These are phyloP conservation scores for Starmerella asiatica DNA, from an alignment of 805 yeast genomes.

Conservation along the genomic window DNA sequence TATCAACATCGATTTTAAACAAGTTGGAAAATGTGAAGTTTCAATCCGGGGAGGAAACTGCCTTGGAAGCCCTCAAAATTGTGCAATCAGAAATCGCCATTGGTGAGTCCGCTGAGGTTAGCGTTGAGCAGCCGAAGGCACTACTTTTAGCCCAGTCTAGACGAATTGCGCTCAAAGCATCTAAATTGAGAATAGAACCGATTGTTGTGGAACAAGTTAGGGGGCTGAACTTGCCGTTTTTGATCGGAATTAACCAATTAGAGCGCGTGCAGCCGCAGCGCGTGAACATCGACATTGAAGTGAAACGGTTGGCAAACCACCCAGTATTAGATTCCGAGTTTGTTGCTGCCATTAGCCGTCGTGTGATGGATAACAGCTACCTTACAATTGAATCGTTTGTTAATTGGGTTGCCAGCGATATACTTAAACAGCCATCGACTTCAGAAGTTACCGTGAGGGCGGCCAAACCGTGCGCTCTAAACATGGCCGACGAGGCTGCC, in stretches of 20 bases:
- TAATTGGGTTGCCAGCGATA: constrained; percentile 48
- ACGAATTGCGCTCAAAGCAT: constrained; percentile 29
- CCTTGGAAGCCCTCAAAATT: constrained; percentile 35
- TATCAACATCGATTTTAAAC: constrained; percentile 50
- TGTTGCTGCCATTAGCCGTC: constrained; percentile 31
- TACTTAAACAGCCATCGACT: constrained; percentile 32
- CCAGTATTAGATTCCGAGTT: constrained; percentile 15
- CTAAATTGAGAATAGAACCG: constrained; percentile 14
- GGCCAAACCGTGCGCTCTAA: constrained; percentile 77
- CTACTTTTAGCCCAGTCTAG: constrained; percentile 45
- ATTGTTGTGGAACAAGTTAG: constrained; percentile 9
- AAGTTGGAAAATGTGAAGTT: constrained; percentile 35
- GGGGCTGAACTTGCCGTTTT: constrained; percentile 47
- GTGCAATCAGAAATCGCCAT: constrained; percentile 34
- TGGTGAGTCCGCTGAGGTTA: constrained; percentile 33
- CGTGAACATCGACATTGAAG: constrained; percentile 42
- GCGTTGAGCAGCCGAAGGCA: constrained; percentile 38
- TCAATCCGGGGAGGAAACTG: constrained; percentile 31
- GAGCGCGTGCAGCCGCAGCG: constrained; percentile 75
- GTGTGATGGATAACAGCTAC: constrained; percentile 68
- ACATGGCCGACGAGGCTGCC: constrained; percentile 81
- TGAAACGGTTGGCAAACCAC: constrained; percentile 31
- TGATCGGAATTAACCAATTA: constrained; percentile 89
- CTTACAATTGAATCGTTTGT: constrained; percentile 91
- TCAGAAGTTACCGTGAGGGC: constrained; percentile 44